phyloP scores from a whole-genome alignment of 495 filamentous ascomycete genomes.

The Chlorociboria aeruginascens region DNA sequence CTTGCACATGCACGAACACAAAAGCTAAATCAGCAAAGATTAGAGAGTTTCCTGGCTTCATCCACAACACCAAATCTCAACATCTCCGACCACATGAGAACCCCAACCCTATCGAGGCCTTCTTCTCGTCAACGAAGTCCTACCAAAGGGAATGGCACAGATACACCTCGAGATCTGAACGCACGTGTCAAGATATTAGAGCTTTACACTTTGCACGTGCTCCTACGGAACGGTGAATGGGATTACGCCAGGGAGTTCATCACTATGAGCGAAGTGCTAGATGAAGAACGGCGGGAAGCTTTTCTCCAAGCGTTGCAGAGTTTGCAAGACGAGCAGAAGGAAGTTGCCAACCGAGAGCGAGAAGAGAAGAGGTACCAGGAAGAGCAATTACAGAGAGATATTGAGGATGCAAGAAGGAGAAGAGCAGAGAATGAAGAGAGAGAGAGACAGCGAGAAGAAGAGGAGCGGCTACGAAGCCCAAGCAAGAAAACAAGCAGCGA shows the following conservation, averaged over 20 bases:
- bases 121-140: constrained; percentile 23
- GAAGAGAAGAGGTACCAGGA: constrained; percentile 50
- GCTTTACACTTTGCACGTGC: constrained; percentile 84
- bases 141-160: constrained; percentile 42
- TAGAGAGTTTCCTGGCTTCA: constrained; percentile 83
- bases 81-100: constrained; percentile 36
- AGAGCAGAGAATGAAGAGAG: constrained; percentile 41
- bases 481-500: constrained; percentile 37
- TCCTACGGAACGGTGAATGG: constrained; percentile 87
- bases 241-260: constrained; percentile 89
- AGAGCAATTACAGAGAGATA: constrained; percentile 44
- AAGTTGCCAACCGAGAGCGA: constrained; percentile 47
- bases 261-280: constrained; percentile 65
- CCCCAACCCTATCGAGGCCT: constrained; percentile 23
- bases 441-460: constrained; percentile 30
- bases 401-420: constrained; percentile 43
- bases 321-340: constrained; percentile 58
- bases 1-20: constrained; percentile 79
- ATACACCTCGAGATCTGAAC: constrained; percentile 65
- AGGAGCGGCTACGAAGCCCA: constrained; percentile 14
- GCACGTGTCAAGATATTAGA: constrained; percentile 81
- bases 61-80: constrained; percentile 58
- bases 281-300: constrained; percentile 81
- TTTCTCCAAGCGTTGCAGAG: constrained; percentile 68
- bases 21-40: constrained; percentile 66